Percentiles rank a stretch among this genome's conserved stretches.
Conservation (phyloP, 2,329 filamentous ascomycete genomes). For the Fusarium succisae region DNA sequence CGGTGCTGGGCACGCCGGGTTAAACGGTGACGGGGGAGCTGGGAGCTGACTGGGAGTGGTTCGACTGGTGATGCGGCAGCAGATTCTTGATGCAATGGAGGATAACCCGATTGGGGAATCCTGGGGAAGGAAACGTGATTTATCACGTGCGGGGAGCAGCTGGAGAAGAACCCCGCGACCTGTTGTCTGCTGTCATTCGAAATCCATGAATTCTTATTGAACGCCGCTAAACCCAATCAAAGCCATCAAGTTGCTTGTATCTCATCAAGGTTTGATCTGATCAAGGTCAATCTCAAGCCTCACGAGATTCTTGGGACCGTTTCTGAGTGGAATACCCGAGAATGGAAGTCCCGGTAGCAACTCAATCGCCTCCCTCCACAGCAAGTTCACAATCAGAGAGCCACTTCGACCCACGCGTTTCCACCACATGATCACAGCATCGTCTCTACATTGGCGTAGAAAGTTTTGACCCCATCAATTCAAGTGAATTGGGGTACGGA, state of each 20-base stretch:
- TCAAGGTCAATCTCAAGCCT: background rate
- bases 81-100: slow-evolving; percentile 31
- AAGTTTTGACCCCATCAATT: background rate
- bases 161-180: slow-evolving; percentile 5
- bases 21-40: slow-evolving; percentile 7
- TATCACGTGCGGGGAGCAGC: slow-evolving; percentile 24
- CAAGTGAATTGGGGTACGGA: background rate
- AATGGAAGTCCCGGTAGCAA: background rate
- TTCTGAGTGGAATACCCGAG: background rate
- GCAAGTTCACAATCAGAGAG: background rate
- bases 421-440: slow-evolving; percentile 28
- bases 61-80: slow-evolving; percentile 31
- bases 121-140: slow-evolving; percentile 33
- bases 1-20: slow-evolving; percentile 18
- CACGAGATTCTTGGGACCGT: background rate
- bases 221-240: slow-evolving; percentile 19
- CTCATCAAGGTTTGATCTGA: background rate
- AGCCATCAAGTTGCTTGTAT: background rate
- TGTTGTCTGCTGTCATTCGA: background rate
- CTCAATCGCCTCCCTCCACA: background rate
- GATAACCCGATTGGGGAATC: slow-evolving; percentile 34
- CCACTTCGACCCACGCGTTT: slow-evolving; percentile 23
- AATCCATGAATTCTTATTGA: slow-evolving; percentile 16
- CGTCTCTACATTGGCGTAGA: slow-evolving; percentile 22
- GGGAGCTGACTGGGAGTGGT: slow-evolving; percentile 29